Base-by-base conservation (phyloP, 179 eudicot species). In the Amaranthus tricolor region DNA sequence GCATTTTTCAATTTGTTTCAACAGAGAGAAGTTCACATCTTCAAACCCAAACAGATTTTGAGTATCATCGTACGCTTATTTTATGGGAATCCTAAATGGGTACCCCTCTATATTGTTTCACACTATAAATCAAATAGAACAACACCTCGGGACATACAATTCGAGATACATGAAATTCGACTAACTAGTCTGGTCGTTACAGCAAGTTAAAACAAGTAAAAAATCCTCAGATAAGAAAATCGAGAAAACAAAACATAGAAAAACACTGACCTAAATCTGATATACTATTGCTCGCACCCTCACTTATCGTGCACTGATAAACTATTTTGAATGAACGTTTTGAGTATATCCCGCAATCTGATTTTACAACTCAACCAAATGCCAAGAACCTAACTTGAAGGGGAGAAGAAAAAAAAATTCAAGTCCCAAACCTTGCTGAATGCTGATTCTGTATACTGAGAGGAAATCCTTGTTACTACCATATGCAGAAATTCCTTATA, bases 311-410 rank as follows among this genome's bases (percentile, higher is more conserved):
- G 81, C 83, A 80, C 70, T 79, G 76, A 61, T 73, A 74, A 80
- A 76, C 74, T 73, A 85, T 79, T 76, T 76, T 56, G 74, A 79
- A 81, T 73, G 77, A 78, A 80, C 80, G 45, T 75, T 70, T 73
- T 67, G 72, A 77, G 83, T 81, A 81, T 80, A 82, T 83, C 85
- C 89, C 80, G 84, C 84, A 77, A 77, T 75, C 86, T 83, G 85
- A 82, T 81, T 81, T 85, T 80, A 85, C 85, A 85, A 82, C 90
- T 86, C 85, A 82, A 80, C 73, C 79, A 68, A 85, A 84, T 77
- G 78, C 78, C 75, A 81, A 78, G 68, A 84, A 82, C 77, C 80
- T 76, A 84, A 83, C 72, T 83, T 75, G 51, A 62, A 62, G 70
- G 44, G 31, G 21, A 63, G 40, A 77, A 54, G 11, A 71, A 66